These are phyloP conservation scores for Gloeopeniophorella convolvens DNA, from an alignment of 768 basidiomycete genomes.

Conservation along the genomic window DNA sequence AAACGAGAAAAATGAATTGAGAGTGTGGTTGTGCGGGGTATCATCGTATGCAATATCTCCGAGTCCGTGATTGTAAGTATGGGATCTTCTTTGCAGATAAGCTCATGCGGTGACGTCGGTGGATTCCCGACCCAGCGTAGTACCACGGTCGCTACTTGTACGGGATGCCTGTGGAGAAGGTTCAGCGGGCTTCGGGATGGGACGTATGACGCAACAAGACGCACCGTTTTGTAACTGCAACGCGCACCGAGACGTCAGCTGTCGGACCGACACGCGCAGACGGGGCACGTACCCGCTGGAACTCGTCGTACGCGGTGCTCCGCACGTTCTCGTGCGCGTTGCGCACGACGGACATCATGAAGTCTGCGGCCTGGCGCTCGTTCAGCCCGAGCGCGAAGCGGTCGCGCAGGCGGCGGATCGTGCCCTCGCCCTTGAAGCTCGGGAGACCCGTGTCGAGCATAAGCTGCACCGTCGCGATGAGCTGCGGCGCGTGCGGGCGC, in stretches of 20 bases:
- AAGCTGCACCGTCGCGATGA: slow-evolving; percentile 80
- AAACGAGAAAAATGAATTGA: not conserved
- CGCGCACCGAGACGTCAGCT: slow-evolving; percentile 3
- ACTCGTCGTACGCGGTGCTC: slow-evolving; percentile 93
- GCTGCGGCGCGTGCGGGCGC: slow-evolving; percentile 88
- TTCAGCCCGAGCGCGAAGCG: slow-evolving; percentile 77
- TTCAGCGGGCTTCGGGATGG: not conserved
- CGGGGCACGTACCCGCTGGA: slow-evolving; percentile 64
- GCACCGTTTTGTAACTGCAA: slow-evolving; percentile 43
- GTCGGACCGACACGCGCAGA: not conserved
- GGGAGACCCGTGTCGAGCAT: slow-evolving; percentile 96
- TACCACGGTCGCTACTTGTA: slow-evolving; percentile 11
- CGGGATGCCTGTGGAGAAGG: slow-evolving; percentile 15
- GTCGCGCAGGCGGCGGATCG: slow-evolving; percentile 80
- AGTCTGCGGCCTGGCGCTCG: slow-evolving; percentile 90
- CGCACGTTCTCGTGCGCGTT: slow-evolving; percentile 95
- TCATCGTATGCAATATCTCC: too few relatives aligned
- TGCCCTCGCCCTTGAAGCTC: slow-evolving; percentile 93
- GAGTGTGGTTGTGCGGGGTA: too few relatives aligned
- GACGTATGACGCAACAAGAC: slow-evolving; percentile 10
- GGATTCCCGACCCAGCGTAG: too few relatives aligned
- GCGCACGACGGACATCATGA: slow-evolving; percentile 80
- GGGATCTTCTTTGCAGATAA: too few relatives aligned
- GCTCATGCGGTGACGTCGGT: not conserved
- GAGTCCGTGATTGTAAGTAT: too few relatives aligned